Evolutionary conservation across 208 protist genomes (phyloP).

Genomic region (Phytomonas sp.): DNA sequence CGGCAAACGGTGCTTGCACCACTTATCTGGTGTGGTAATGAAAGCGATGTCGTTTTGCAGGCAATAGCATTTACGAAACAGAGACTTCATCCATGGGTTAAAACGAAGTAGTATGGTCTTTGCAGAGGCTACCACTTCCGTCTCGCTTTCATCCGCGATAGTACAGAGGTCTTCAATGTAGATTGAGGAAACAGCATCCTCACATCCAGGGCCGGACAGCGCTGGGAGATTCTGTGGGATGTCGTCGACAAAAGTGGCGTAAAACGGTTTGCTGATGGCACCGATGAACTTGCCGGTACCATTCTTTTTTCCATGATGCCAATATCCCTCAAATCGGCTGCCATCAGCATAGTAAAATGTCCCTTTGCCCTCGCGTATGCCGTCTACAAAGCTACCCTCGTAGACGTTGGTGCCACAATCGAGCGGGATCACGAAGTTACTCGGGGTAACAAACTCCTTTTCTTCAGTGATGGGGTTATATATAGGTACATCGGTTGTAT

Average conservation of each 20-base stretch:
- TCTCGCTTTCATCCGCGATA: slow-evolving; percentile 21
- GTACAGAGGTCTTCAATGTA: slow-evolving; percentile 25
- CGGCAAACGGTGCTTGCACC: slow-evolving; percentile 69
- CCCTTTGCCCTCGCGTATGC: slow-evolving; percentile 60
- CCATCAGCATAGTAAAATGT: slow-evolving; percentile 86
- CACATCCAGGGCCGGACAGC: background rate
- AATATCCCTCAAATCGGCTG: slow-evolving; percentile 76
- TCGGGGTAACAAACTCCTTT: background rate
- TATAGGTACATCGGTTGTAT: background rate
- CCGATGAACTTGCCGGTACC: slow-evolving; percentile 54
- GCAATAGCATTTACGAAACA: slow-evolving; percentile 46
- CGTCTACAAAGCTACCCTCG: slow-evolving; percentile 38
- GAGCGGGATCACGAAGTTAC: background rate
- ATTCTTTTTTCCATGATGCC: slow-evolving; percentile 44
- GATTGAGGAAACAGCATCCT: slow-evolving; percentile 5
- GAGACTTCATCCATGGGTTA: slow-evolving; percentile 53
- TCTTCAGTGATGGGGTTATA: background rate
- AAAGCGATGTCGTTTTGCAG: slow-evolving; percentile 31
- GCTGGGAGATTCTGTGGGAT: slow-evolving; percentile 6
- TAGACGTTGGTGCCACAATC: slow-evolving; percentile 49
- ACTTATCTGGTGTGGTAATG: slow-evolving; percentile 46
- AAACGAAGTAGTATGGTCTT: slow-evolving; percentile 54
- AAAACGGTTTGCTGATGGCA: slow-evolving; percentile 34
- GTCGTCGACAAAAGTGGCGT: slow-evolving; percentile 22
- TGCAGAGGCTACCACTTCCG: slow-evolving; percentile 19